phyloP scores from a whole-genome alignment of 768 basidiomycete species.

The Pleurotus eryngii region DNA sequence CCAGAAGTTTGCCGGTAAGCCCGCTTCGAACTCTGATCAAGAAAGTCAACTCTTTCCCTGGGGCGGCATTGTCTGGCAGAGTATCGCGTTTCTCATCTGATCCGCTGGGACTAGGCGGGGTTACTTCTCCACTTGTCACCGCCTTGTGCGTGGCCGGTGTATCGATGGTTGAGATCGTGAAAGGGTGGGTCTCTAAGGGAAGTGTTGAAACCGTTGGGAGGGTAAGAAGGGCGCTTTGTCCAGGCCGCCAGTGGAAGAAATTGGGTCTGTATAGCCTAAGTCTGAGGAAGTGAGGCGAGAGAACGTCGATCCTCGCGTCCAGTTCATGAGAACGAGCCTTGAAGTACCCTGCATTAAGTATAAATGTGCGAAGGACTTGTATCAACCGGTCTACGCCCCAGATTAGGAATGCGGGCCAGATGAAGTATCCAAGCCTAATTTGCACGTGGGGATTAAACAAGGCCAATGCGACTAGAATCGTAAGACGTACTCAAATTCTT shows the following conservation, averaged over 20 bases:
- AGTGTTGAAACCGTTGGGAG: slow-evolving; percentile 42
- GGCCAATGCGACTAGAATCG: neutral
- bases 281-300: slow-evolving; percentile 45
- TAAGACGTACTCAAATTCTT: slow-evolving; percentile 22
- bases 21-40: slow-evolving; percentile 57
- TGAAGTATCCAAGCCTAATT: slow-evolving; percentile 29
- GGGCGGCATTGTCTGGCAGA: neutral
- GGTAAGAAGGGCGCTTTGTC: slow-evolving; percentile 51
- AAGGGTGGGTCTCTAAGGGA: slow-evolving; percentile 57
- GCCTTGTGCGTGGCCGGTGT: slow-evolving; percentile 3
- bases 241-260: slow-evolving; percentile 44
- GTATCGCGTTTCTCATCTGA: neutral
- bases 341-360: slow-evolving; percentile 41
- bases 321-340: slow-evolving; percentile 19
- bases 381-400: slow-evolving; percentile 55
- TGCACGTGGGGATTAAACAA: neutral
- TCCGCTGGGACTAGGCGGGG: neutral
- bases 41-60: slow-evolving; percentile 48
- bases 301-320: slow-evolving; percentile 37
- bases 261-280: slow-evolving; percentile 39
- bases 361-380: slow-evolving; percentile 41
- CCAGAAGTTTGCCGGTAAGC: slow-evolving; percentile 49
- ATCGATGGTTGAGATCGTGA: slow-evolving; percentile 53
- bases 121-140: neutral
- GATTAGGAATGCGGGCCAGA: slow-evolving; percentile 50